Base-by-base conservation (phyloP, 208 protist species). In the Trypanosoma caninum region DNA sequence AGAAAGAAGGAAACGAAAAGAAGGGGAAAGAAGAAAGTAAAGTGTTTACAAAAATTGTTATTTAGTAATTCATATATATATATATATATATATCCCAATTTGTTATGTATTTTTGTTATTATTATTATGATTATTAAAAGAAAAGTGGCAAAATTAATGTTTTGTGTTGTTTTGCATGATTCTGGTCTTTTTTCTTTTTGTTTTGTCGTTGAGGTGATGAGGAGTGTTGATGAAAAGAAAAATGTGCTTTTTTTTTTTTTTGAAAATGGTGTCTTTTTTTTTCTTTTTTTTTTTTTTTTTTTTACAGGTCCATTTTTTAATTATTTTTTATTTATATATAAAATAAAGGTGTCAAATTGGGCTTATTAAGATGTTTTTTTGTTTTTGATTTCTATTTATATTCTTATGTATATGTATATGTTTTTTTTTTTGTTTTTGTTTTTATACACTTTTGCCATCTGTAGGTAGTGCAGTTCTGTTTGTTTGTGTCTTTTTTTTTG, bases 281-380 rank as follows among this genome's bases (percentile, higher is more conserved):
- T 27, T 28, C 28, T 44, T 42, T 25, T 35, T 64, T 55, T 44
- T 61, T 47, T 54, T 40, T 55, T 54, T 54, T 54, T 45, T 42
- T 42, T 28, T 28, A 28, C 28, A 38, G 3, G 2, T 18, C 40
- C 41, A 22, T n/a, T n/a, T n/a, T n/a, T n/a, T n/a, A n/a, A n/a
- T n/a, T n/a, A n/a, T n/a, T n/a, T n/a, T n/a, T n/a, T n/a, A n/a
- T n/a, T n/a, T n/a, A n/a, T n/a, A n/a, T n/a, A n/a, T n/a, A n/a
- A n/a, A n/a, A n/a, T n/a, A n/a, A n/a, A n/a, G n/a, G n/a, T n/a
- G n/a, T n/a, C n/a, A n/a, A n/a, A n/a, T n/a, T n/a, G n/a, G n/a
- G n/a, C n/a, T n/a, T n/a, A n/a, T n/a, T n/a, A n/a, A n/a, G n/a
- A 13, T 11, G 56, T 46, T 45, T 2, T 42, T 57, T 16, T 28